Base-by-base conservation (phyloP, 768 basidiomycete genomes). In the Termitomyces heimii region DNA sequence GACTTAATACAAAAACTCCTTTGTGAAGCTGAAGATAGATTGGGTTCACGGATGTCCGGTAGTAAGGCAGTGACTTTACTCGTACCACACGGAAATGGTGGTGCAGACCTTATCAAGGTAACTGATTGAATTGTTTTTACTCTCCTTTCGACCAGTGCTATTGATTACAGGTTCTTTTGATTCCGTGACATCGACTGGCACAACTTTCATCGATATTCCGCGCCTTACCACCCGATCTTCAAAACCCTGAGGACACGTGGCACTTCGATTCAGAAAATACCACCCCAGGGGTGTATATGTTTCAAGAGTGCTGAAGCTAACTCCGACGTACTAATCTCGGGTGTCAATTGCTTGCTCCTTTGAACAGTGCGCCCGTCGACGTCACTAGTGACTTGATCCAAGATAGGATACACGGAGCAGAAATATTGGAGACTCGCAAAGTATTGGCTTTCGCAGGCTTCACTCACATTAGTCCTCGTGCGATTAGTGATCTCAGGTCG, bases 221-320 rank as follows among this genome's bases (percentile, higher is more conserved):
- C 95, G 12, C 95, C 95, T 16, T 98, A 95, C 77, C 84, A 82
- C 58, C 96, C 31, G 86, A 94, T 60, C 81, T 99, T 57, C 75
- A 68, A 31, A 77, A 83, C 61, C 88, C 90, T 28, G 91, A 88
- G 65, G 94, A 98, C 70, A 98, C 96, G 16, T 81, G 85, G 59
- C 95, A 99, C 71, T 98, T 99, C 62, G 95, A 98, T 71, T 84
- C 88, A 53, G 93, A 96, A n/a, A 70, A 98, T 97, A 65, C 92
- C 92, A 22, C 76, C 89, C 37, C 92, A 95, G 84, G 94, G 93
- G 73, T 67, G 70, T 72, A 26, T 22, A 16, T 65, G 70, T 40
- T 32, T 16, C 9, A n/a, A n/a, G n/a, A n/a, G n/a, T n/a, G n/a
- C n/a, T 18, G 13, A 51, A 43, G 16, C n/a, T 22, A 18, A 40